Evolutionary conservation across 495 filamentous ascomycete species (phyloP).

Genomic region (Letharia columbiana): DNA sequence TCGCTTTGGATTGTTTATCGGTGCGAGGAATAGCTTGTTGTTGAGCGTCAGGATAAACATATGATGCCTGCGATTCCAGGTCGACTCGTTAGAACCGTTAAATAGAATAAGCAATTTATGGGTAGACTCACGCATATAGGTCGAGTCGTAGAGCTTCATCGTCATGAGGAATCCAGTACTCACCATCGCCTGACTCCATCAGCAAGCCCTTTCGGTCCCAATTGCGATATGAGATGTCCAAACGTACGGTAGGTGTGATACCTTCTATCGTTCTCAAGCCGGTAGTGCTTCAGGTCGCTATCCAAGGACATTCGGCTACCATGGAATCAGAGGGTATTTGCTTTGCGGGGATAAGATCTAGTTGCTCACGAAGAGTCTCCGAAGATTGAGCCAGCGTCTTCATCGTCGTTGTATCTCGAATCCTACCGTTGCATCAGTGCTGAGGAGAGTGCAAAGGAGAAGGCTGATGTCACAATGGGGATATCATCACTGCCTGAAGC

Average conservation of each 20-base stretch:
- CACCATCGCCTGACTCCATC: constrained; percentile 25
- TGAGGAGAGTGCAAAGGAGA: background rate
- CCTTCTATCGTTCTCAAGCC: constrained; percentile 31
- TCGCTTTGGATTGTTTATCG: constrained; percentile 20
- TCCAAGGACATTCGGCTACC: constrained; percentile 22
- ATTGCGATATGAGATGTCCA: background rate
- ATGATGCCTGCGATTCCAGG: constrained; percentile 32
- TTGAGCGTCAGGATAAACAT: constrained; percentile 38
- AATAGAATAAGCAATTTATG: background rate
- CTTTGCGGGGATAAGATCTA: background rate
- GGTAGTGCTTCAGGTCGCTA: constrained; percentile 27
- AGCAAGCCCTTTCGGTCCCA: constrained; percentile 5
- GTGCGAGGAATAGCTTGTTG: constrained; percentile 26
- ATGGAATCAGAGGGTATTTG: background rate
- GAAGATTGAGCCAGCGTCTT: constrained; percentile 11
- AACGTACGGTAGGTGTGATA: constrained; percentile 34
- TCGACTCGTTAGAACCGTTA: background rate
- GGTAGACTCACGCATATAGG: constrained; percentile 27
- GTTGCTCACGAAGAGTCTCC: constrained; percentile 22
- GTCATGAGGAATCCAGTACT: constrained; percentile 35
- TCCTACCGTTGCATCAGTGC: background rate
- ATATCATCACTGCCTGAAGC: constrained; percentile 23
- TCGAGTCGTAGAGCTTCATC: constrained; percentile 30
- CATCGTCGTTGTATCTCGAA: constrained; percentile 22
- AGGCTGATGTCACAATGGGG: constrained; percentile 16